Evolutionary conservation across 495 filamentous ascomycete species (phyloP), one percentile per base, ranked within the genome.

Genomic region (Xylaria nigripes): DNA sequence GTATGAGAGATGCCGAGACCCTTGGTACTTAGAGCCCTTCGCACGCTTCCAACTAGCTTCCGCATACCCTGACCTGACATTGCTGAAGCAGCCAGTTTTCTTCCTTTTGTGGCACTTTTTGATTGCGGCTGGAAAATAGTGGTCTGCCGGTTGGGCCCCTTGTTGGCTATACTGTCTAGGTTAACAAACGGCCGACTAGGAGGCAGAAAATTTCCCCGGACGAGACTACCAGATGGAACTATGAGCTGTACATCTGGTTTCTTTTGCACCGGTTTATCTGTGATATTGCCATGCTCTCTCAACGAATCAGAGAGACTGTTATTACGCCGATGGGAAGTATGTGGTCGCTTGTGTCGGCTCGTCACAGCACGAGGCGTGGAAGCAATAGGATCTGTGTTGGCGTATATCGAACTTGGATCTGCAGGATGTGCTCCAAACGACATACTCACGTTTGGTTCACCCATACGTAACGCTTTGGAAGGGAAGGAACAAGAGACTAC

Each of bases 401-500:
- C 70, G 59, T 77, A 70, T 22, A 77, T 61, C 21, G 71, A 70
- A 36, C 72, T 77, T 7, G 77, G 71, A 32, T 80, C 76, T 10
- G 81, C 82, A 3, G 86, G 86, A 58, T 87, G 86, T 5, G 85
- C 83, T 24, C 72, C 76, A n/a, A 79, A 72, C 18, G 71, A 59
- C 25, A 70, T 72, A 30, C 70, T 69, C 65, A 70, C 54, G 65
- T 65, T 54, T 57, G 79, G 38, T 59, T 72, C 57, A 58, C 72
- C 60, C 16, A 70, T 58, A 60, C 77, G 81, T 16, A 76, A 64
- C 1, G 69, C 76, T 66, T 79, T 86, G 2, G 81, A 81, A 32
- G 89, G 90, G 54, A 94, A 80, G 41, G 90, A 92, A 66, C 90
- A 95, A 2, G 90, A 95, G 0, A 87, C 72, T 25, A 85, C 86